Base-by-base conservation (phyloP, 768 basidiomycete species). In the Scleroderma bovista region DNA sequence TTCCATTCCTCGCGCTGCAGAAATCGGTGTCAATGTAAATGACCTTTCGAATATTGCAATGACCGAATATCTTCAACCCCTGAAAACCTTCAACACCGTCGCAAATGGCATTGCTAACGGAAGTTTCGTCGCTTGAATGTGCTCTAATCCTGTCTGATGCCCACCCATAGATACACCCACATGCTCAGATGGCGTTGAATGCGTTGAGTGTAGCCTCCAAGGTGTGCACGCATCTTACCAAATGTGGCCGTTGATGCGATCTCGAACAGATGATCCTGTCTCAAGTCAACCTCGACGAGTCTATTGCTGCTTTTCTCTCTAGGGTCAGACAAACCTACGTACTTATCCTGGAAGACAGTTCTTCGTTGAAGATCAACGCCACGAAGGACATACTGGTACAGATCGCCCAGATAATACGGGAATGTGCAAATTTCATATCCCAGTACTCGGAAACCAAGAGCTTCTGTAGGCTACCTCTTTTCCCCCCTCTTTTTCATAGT, bases 341-440 rank as follows among this genome's bases (percentile, higher is more conserved):
- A 0, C 52, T 53, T 20, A 33, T 53, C n/a, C 17, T 24, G 15
- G 42, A 44, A 11, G 8, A 26, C 1, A 51, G 52, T 17, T 16
- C 50, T 32, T 26, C 46, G 12, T 3, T 7, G 2, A 10, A 45
- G 22, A 42, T 51, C 19, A 19, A 44, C 13, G 31, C 26, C 8
- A 5, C 33, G 12, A 19, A 17, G 11, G 10, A 4, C 7, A 44
- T 45, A 23, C 17, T 33, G 12, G 32, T 22, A 22, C 20, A 29
- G 2, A 47, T 65, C 26, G 46, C 52, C 0, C 45, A 56, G 17
- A 60, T 64, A 50, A 58, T 59, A 2, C 55, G 45, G 10, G 64
- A 66, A 36, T 66, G 64, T 38, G 63, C 55, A 0, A 54, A 60
- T 47, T 66, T 66, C 42, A 63, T 66, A 22, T 55, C 51, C 6